A percentile compares a stretch with the other conserved stretches of the same genome.
These are phyloP conservation scores for Hygrophila difformis DNA, from an alignment of 257 asterid species.

Conservation along the genomic window DNA sequence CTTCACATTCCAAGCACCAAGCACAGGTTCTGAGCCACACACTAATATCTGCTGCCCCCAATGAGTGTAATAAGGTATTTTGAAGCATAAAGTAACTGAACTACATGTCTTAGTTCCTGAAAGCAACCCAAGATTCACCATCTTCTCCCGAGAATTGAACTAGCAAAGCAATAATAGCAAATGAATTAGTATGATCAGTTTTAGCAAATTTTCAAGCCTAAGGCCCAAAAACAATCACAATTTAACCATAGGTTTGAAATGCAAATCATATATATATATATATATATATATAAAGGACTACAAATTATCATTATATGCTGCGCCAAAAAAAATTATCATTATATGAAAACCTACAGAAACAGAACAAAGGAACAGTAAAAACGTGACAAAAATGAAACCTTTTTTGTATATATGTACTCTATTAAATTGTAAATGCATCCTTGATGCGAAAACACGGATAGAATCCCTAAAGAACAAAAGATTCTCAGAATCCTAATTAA, in stretches of 20 bases:
- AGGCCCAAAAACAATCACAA: too few species aligned
- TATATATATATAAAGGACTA: too few species aligned
- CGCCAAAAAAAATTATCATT: too few species aligned
- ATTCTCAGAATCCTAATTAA: not conserved
- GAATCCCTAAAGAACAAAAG: slow-evolving; percentile 1
- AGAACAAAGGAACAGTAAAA: not conserved
- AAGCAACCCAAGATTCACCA: slow-evolving; percentile 57
- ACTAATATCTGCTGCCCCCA: slow-evolving; percentile 90
- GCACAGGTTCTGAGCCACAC: slow-evolving; percentile 76
- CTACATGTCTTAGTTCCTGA: slow-evolving; percentile 35
- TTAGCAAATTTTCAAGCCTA: too few species aligned
- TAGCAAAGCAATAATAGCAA: slow-evolving; percentile 4
- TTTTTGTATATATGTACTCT: too few species aligned
- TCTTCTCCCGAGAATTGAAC: slow-evolving; percentile 17
- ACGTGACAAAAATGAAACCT: not conserved
- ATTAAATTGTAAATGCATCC: slow-evolving; percentile 14
- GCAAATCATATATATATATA: too few species aligned
- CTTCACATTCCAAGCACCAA: slow-evolving; percentile 91
- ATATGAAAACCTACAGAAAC: too few species aligned
- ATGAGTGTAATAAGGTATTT: slow-evolving; percentile 76
- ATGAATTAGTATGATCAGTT: not conserved
- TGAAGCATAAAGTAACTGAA: slow-evolving; percentile 59
- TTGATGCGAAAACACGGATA: slow-evolving; percentile 1
- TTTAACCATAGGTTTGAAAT: too few species aligned
- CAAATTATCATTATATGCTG: too few species aligned